Percentiles rank a stretch among this genome's conserved stretches.
Conservation (phyloP, 129 eudicot genomes). For the Tagetes patula region DNA sequence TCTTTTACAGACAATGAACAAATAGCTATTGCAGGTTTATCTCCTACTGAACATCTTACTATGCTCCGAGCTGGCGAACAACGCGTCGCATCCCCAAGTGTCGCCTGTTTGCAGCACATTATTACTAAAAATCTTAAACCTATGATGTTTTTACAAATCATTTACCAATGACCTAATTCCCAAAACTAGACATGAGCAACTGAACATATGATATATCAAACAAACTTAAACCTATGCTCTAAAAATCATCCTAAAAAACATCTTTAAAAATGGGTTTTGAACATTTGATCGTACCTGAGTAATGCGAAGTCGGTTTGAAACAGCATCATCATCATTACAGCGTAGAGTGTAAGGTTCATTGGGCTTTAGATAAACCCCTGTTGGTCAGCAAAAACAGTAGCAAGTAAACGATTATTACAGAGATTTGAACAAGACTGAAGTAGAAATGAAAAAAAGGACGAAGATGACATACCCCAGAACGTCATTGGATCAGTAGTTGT, state of each 20-base stretch:
- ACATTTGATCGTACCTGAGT: slow-evolving; percentile 29
- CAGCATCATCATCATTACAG: background rate
- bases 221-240: background rate
- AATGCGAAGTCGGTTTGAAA: slow-evolving; percentile 30
- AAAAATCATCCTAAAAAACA: background rate
- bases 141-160: background rate
- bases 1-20: slow-evolving; percentile 27
- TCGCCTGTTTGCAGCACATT: slow-evolving; percentile 25
- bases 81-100: slow-evolving; percentile 37
- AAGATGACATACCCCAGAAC: slow-evolving; percentile 33
- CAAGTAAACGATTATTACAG: background rate
- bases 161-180: background rate
- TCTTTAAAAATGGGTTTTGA: background rate
- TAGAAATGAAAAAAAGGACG: background rate
- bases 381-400: background rate
- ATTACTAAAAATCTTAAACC: background rate
- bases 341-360: slow-evolving; percentile 33
- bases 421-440: background rate
- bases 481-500: slow-evolving; percentile 7
- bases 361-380: slow-evolving; percentile 31
- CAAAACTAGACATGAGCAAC: background rate
- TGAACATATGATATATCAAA: background rate
- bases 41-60: slow-evolving; percentile 29
- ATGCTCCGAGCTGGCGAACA: slow-evolving; percentile 30
- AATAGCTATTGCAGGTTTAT: slow-evolving; percentile 31